Conservation (phyloP, 1,284 basidiomycete species). For the Heterobasidion occidentale region DNA sequence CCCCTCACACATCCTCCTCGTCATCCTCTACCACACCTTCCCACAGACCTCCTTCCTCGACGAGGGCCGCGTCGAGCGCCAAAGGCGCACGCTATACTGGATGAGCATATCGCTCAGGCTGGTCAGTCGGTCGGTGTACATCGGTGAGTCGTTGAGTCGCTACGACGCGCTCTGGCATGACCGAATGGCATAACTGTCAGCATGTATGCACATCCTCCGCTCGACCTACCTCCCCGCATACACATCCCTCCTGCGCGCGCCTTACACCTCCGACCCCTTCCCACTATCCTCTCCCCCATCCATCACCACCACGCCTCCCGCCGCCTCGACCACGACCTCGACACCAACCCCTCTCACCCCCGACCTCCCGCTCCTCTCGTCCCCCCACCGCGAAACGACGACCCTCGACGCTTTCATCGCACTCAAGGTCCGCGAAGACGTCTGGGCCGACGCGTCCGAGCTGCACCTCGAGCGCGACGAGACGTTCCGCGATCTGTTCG, state of each 20-base stretch:
- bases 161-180: neutral
- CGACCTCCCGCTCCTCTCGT: slow-evolving; percentile 16
- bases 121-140: slow-evolving; percentile 59
- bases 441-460: slow-evolving; percentile 61
- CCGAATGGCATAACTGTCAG: slow-evolving; percentile 22
- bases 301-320: slow-evolving; percentile 13
- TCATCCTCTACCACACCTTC: slow-evolving; percentile 56
- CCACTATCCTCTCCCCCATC: slow-evolving; percentile 31
- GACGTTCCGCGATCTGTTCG: slow-evolving; percentile 68
- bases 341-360: neutral
- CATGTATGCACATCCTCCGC: slow-evolving; percentile 72
- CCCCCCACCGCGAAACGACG: slow-evolving; percentile 57
- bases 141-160: slow-evolving; percentile 32
- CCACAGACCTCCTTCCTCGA: slow-evolving; percentile 31
- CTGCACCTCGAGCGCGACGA: slow-evolving; percentile 68
- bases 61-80: slow-evolving; percentile 35
- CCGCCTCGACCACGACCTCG: neutral
- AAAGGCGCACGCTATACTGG: slow-evolving; percentile 64
- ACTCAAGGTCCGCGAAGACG: slow-evolving; percentile 69
- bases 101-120: slow-evolving; percentile 50
- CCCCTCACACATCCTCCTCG: slow-evolving; percentile 50
- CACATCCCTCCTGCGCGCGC: slow-evolving; percentile 46
- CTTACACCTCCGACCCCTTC: slow-evolving; percentile 72
- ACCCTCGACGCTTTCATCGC: slow-evolving; percentile 73
- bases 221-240: slow-evolving; percentile 66